These are phyloP conservation scores for Davidsoniella neocaledoniae DNA, from an alignment of 2,329 filamentous ascomycete species.

Conservation along the genomic window DNA sequence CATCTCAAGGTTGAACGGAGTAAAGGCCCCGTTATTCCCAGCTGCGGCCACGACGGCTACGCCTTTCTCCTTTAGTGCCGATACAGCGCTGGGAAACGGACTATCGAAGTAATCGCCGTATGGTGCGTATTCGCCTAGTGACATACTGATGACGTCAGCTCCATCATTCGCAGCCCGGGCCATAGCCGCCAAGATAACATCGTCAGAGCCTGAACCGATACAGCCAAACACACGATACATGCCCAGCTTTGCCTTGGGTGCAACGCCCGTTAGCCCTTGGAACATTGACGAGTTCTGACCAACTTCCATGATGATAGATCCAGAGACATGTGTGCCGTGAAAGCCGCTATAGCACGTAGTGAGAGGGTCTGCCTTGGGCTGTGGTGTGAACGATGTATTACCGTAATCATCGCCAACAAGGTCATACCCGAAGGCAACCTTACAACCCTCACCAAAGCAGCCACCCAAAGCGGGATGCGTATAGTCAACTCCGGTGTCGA, in stretches of 20 bases:
- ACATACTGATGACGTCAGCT: slow-evolving; percentile 18
- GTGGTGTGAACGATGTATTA: slow-evolving; percentile 19
- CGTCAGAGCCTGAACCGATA: slow-evolving; percentile 9
- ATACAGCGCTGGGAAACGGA: slow-evolving; percentile 15
- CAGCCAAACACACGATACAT: slow-evolving; percentile 15
- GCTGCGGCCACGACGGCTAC: slow-evolving; percentile 33
- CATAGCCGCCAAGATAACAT: slow-evolving; percentile 17
- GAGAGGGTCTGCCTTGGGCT: slow-evolving; percentile 19
- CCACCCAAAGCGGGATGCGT: slow-evolving; percentile 45
- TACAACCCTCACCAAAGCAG: slow-evolving; percentile 42
- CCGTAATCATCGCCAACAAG: slow-evolving; percentile 38
- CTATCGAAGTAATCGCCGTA: slow-evolving; percentile 17
- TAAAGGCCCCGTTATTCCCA: slow-evolving; percentile 32
- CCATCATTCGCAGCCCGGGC: slow-evolving; percentile 16
- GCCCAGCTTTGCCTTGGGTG: slow-evolving; percentile 15
- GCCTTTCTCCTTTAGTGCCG: slow-evolving; percentile 20
- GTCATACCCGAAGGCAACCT: slow-evolving; percentile 41
- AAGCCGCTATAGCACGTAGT: slow-evolving; percentile 14
- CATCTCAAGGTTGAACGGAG: slow-evolving; percentile 27
- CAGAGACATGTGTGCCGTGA: slow-evolving; percentile 23
- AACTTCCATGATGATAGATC: slow-evolving; percentile 15
- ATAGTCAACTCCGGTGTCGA: slow-evolving; percentile 26
- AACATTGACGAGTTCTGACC: slow-evolving; percentile 4
- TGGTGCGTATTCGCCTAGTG: slow-evolving; percentile 13
- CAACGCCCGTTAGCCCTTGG: slow-evolving; percentile 14